Percentiles rank a stretch among this genome's conserved stretches.
Conservation (phyloP, 1,284 basidiomycete genomes). For the Irpex sp. region DNA sequence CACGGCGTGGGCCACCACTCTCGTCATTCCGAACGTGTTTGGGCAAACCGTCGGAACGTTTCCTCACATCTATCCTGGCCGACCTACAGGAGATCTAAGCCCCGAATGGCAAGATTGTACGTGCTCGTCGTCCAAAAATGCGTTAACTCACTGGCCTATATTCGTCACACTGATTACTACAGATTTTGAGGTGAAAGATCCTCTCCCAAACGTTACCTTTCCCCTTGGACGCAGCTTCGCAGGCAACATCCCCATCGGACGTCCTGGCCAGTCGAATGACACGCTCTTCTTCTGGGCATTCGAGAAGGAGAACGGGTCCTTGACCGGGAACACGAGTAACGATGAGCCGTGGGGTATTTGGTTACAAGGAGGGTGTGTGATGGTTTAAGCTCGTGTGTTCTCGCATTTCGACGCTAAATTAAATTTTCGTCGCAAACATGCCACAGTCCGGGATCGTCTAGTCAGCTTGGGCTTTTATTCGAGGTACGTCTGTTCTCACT, state of each 20-base stretch:
- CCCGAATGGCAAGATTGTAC: constrained; percentile 63
- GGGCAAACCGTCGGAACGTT: constrained; percentile 13
- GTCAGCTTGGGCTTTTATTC: constrained; percentile 57
- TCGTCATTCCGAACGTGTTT: background rate
- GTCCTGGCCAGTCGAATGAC: constrained; percentile 51
- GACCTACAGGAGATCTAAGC: constrained; percentile 47
- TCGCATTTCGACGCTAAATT: too few relatives aligned
- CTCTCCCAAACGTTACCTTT: constrained; percentile 66
- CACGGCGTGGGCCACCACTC: background rate
- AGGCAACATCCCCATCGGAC: constrained; percentile 64
- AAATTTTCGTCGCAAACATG: background rate
- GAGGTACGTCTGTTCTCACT: constrained; percentile 39
- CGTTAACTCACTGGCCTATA: too few relatives aligned
- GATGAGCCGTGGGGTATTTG: constrained; percentile 68
- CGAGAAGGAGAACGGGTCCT: constrained; percentile 57
- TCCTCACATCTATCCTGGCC: constrained; percentile 41
- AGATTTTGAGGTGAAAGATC: constrained; percentile 26
- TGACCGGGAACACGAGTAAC: constrained; percentile 37
- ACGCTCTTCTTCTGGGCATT: constrained; percentile 73
- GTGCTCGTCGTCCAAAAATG: constrained; percentile 17
- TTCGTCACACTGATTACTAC: background rate
- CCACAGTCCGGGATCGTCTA: constrained; percentile 58
- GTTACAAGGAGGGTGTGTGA: constrained; percentile 57
- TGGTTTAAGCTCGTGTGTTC: background rate
- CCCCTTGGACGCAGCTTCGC: constrained; percentile 54